These are phyloP conservation scores for Leccinum subtestaceum DNA, from an alignment of 768 basidiomycete species.

Conservation along the genomic window DNA sequence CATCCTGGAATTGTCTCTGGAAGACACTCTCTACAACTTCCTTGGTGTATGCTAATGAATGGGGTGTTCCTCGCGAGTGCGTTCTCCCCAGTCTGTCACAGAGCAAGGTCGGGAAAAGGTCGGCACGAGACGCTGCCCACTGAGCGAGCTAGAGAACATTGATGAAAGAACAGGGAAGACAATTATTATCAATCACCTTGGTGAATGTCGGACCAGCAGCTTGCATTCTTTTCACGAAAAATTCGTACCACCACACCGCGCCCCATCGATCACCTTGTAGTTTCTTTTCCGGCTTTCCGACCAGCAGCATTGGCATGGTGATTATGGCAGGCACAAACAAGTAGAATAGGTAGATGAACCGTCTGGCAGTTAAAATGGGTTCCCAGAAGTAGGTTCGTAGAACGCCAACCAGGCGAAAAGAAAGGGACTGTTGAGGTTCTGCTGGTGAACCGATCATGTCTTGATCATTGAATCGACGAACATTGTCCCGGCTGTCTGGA, in stretches of 20 bases:
- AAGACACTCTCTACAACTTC: constrained; percentile 82
- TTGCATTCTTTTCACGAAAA: constrained; percentile 87
- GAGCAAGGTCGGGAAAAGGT: constrained; percentile 84
- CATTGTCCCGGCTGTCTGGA: constrained; percentile 11
- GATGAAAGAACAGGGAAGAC: constrained; percentile 8
- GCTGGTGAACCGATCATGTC: constrained; percentile 63
- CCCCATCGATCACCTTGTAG: constrained; percentile 83
- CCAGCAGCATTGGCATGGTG: constrained; percentile 77
- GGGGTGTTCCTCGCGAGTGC: constrained; percentile 85
- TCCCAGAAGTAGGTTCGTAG: constrained; percentile 70
- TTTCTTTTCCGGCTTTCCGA: constrained; percentile 52
- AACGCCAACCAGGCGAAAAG: constrained; percentile 42
- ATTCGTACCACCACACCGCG: constrained; percentile 96
- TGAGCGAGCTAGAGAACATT: constrained; percentile 70
- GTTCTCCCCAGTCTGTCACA: constrained; percentile 82
- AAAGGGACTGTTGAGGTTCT: constrained; percentile 52
- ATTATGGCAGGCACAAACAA: constrained; percentile 89
- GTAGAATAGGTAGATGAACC: constrained; percentile 79
- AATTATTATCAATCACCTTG: constrained; percentile 57
- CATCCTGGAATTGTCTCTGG: constrained; percentile 75
- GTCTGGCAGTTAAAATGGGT: constrained; percentile 74
- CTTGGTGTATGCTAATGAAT: constrained; percentile 77
- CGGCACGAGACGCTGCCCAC: constrained; percentile 96
- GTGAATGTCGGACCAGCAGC: constrained; percentile 95
- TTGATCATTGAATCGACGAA: constrained; percentile 22